These are phyloP conservation scores for Apiospora rasikravindrae DNA, from an alignment of 2,329 filamentous ascomycete genomes.

Conservation along the genomic window DNA sequence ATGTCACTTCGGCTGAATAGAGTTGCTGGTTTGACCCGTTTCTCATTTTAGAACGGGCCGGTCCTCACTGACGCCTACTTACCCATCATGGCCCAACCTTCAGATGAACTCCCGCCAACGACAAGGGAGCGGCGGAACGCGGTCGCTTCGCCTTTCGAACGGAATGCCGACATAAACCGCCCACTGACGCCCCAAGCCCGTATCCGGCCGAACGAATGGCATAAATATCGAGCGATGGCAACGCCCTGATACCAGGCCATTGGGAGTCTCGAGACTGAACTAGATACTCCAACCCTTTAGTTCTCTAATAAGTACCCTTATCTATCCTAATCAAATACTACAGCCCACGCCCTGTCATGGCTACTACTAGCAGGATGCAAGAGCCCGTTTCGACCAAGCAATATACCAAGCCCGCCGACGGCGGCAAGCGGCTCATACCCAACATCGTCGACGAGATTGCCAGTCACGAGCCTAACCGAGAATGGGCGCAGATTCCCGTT, in stretches of 20 bases:
- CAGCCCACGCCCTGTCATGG: neutral
- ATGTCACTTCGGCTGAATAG: neutral
- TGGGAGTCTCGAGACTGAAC: neutral
- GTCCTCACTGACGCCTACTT: neutral
- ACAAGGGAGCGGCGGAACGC: neutral
- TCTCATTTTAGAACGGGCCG: neutral
- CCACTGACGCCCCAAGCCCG: neutral
- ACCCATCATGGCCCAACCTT: neutral
- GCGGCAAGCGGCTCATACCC: constrained; percentile 39
- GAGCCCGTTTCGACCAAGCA: neutral
- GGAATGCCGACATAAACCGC: neutral
- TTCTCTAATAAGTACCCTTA: neutral
- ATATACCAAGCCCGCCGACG: neutral
- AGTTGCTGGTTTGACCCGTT: neutral
- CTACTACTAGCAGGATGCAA: too few relatives aligned
- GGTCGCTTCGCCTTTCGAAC: neutral
- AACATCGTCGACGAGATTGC: constrained; percentile 47
- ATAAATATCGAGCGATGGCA: neutral
- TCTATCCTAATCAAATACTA: neutral
- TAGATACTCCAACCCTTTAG: neutral
- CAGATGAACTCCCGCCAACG: neutral
- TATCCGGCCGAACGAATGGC: neutral
- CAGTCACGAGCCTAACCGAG: constrained; percentile 38
- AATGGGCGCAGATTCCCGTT: constrained; percentile 42
- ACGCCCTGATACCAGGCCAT: neutral